phyloP scores from a whole-genome alignment of 148 eudicot genomes.

The Silene latifolia region DNA sequence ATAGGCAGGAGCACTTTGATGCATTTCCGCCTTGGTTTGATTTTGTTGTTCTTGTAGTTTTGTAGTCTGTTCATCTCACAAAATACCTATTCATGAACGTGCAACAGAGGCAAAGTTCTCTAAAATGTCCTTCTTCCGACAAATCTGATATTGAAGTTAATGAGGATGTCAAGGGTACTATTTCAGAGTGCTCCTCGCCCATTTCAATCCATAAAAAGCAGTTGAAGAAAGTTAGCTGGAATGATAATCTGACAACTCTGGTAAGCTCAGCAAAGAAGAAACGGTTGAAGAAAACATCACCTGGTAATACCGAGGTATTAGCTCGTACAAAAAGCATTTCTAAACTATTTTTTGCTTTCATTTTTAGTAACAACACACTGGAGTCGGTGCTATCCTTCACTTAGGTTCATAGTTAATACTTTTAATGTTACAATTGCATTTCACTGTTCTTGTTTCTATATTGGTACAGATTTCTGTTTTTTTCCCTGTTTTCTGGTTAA shows the following conservation, averaged over 20 bases:
- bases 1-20: no score
- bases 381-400: background rate
- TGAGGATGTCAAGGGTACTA: slow-evolving; percentile 7
- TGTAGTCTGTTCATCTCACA: slow-evolving; percentile 2
- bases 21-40: no score
- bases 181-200: slow-evolving; percentile 13
- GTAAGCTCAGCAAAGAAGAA: slow-evolving; percentile 20
- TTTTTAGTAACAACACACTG: background rate
- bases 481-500: no score
- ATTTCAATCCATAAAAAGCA: slow-evolving; percentile 10
- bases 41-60: background rate
- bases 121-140: slow-evolving; percentile 3
- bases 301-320: slow-evolving; percentile 16
- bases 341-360: background rate
- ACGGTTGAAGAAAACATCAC: slow-evolving; percentile 5
- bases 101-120: slow-evolving; percentile 17
- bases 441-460: no score
- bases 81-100: slow-evolving; percentile 1
- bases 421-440: no score
- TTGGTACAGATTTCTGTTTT: no score
- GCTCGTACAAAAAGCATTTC: background rate
- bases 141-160: slow-evolving; percentile 8
- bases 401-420: no score
- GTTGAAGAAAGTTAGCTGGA: slow-evolving; percentile 29
- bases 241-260: slow-evolving; percentile 21